These are phyloP conservation scores for Pterocarpus macrocarpus DNA, from an alignment of 306 rosid species.

Conservation along the genomic window DNA sequence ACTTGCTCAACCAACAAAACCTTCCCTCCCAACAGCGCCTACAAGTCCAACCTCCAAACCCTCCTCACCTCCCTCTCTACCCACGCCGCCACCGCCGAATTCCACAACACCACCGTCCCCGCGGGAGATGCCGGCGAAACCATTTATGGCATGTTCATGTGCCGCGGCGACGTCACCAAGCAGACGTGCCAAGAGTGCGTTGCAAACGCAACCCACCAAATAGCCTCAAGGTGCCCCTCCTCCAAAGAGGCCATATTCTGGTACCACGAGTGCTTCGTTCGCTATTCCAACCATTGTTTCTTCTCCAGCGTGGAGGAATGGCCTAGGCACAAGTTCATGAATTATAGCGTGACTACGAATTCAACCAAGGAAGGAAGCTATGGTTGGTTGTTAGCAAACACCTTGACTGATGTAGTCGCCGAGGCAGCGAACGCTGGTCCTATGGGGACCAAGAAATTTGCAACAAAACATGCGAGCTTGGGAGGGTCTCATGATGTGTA, in stretches of 20 bases:
- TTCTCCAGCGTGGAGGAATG: conserved; percentile 38
- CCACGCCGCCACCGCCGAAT: background rate
- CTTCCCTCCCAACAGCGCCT: conserved; percentile 6
- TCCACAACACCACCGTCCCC: conserved; percentile 23
- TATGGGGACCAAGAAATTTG: conserved; percentile 26
- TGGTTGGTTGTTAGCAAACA: conserved; percentile 22
- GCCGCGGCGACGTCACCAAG: no score
- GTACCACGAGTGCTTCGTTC: no score
- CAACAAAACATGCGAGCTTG: background rate
- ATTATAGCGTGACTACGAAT: background rate
- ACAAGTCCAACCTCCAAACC: conserved; percentile 22
- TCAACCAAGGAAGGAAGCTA: background rate
- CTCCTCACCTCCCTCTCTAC: background rate
- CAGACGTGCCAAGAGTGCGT: no score
- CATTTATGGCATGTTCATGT: background rate
- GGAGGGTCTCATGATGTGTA: background rate
- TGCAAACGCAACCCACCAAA: no score
- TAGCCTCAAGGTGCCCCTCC: no score
- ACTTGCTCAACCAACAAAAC: conserved; percentile 31
- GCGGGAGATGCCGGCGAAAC: background rate
- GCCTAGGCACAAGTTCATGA: conserved; percentile 6
- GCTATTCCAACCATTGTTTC: background rate
- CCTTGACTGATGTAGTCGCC: conserved; percentile 21
- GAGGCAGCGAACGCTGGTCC: conserved; percentile 28
- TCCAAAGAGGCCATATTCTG: no score